Percentiles rank a stretch among this genome's conserved stretches.
phyloP scores from a whole-genome alignment of 148 eudicot species.

The Rhododendron henanense region DNA sequence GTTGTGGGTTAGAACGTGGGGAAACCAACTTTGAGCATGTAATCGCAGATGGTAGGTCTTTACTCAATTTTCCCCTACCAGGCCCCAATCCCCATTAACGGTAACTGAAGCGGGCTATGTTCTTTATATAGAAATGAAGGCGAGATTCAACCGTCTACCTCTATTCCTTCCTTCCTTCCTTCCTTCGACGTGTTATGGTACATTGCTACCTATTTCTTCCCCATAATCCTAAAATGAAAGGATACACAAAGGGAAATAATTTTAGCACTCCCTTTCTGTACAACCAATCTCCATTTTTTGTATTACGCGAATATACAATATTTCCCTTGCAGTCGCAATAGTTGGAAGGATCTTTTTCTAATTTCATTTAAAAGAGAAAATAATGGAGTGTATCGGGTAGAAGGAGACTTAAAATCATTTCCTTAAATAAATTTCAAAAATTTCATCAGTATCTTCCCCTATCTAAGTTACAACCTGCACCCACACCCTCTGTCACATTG shows the following conservation, averaged over 20 bases:
- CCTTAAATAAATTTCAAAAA: not conserved
- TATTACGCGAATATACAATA: not conserved
- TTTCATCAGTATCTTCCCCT: slow-evolving; percentile 1
- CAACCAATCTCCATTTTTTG: not conserved
- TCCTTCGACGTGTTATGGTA: not conserved
- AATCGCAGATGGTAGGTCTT: not conserved
- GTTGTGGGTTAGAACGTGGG: not conserved
- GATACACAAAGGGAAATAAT: not conserved
- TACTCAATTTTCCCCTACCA: not conserved
- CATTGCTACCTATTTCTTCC: not conserved
- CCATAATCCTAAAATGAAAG: not conserved
- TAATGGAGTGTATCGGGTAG: not conserved
- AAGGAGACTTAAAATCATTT: not conserved
- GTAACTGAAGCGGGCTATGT: not conserved
- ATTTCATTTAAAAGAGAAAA: not conserved
- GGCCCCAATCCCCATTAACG: not conserved
- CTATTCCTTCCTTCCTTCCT: not conserved
- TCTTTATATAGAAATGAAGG: not conserved
- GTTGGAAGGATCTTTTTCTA: not conserved
- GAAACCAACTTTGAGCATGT: not conserved
- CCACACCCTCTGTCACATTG: not conserved
- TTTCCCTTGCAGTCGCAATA: not conserved
- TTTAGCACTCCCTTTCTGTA: not conserved
- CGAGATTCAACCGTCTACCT: not conserved
- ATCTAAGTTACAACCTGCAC: not conserved